Base-by-base conservation (phyloP, 345 rosid genomes). In the Boechera divaricarpa region DNA sequence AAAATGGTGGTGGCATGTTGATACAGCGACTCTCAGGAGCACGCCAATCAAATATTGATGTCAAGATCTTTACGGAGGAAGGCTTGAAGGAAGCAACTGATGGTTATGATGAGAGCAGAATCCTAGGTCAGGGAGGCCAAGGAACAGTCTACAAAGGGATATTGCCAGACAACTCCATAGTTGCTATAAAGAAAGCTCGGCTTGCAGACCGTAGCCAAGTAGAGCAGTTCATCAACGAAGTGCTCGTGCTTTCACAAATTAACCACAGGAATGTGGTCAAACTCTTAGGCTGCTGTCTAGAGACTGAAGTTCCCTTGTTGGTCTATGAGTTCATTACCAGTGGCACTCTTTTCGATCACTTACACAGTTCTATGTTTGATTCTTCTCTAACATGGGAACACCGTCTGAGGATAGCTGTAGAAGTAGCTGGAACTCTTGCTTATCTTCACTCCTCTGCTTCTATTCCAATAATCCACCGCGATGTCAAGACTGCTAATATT, bases 391-490 rank as follows among this genome's bases (percentile, higher is more conserved):
- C 79, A 5, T 86, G 85, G 85, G 75, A 71, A 7, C 47, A 49
- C 6, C 84, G 88, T 0, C 26, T 87, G 3, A 63, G 82, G 33
- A 81, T 85, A 26, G 86, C 86, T 0, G 13, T 54, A 2, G 84
- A 87, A 80, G 18, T 82, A 0, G 81, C 80, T 5, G 81, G 79
- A 26, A 85, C 77, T 24, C 78, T 87, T 0, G 62, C 88, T 0
- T 78, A 87, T 69, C 60, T 87, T 49, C 90, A 85, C 56, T 85
- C 85, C 7, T 75, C 73, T n/a, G 87, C 85, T 53, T 69, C 82
- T 5, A 66, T 81, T 35, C 86, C 79, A 12, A 80, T 83, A 16
- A 79, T 81, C 15, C 86, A 83, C 24, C 67, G 88, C 2, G 88
- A 86, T 67, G 15, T 87, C 29, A 85, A 87, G 74, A 70, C 87